Base-by-base conservation (phyloP, 148 eudicot species). In the Polygonum maritimum region DNA sequence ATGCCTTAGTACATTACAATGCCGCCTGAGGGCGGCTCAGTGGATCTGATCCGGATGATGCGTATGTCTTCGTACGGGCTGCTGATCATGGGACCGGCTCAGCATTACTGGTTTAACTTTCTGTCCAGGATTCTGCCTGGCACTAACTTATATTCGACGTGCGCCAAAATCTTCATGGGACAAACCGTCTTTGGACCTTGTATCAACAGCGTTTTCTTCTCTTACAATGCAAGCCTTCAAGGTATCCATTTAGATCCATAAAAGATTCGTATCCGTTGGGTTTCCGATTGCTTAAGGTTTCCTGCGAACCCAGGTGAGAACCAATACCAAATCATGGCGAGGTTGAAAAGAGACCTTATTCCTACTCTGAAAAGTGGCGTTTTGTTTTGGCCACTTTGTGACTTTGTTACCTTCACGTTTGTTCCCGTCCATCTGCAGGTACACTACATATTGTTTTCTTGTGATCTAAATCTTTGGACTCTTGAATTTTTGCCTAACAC, bases 341-440 rank as follows among this genome's bases (percentile, higher is more conserved):
- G 98, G 83, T 82, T 91, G 85, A 88, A 87, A 77, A 79, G 96
- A 76, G 98, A 93, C 79, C 87, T 93, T 81, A 76, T 89, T 48
- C 94, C 94, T 21, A 93, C 98, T 73, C 73, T 88, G 78, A 77
- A 75, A 62, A 91, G 75, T 72, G 93, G 93, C 69, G 83, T 89
- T 65, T 82, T 93, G 85, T 93, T 84, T 77, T 93, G 98, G 98
- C 98, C 98, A 15, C 13, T 89, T 67, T 93, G 98, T 77, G 98
- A 93, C 80, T 93, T 93, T 76, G 77, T 89, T 48, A 93, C 94
- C 12, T 93, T 82, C 79, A 91, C 80, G 82, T 76, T 84, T 77
- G 77, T 91, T 44, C 96, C 96, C 36, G 96, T 93, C 76, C 92
- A 89, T 82, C 80, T 93, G 69, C 98, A 93, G 98, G 98, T 93